Evolutionary conservation across 768 basidiomycete species (phyloP).

Genomic region (Phaeolepiota aurea): DNA sequence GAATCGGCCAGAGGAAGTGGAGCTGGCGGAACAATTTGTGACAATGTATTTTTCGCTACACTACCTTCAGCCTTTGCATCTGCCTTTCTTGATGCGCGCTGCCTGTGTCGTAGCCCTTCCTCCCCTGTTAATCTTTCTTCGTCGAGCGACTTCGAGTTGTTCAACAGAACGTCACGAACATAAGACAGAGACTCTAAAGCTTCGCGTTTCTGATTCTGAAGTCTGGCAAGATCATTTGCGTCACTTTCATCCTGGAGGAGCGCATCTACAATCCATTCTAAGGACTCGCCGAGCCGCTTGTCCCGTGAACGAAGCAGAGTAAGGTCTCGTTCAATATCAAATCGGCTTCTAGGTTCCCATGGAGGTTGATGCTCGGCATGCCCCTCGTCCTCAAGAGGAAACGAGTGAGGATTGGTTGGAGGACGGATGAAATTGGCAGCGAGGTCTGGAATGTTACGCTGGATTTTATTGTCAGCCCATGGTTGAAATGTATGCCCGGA

Average conservation of each 20-base stretch:
- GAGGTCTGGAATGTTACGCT: slow-evolving; percentile 88
- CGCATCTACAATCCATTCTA: slow-evolving; percentile 69
- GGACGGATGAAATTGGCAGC: slow-evolving; percentile 57
- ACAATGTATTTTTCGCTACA: slow-evolving; percentile 10
- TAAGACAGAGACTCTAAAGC: slow-evolving; percentile 73
- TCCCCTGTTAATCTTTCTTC: slow-evolving; percentile 60
- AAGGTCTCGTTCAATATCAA: slow-evolving; percentile 64
- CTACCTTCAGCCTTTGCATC: slow-evolving; percentile 13
- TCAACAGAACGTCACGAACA: slow-evolving; percentile 65
- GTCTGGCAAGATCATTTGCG: slow-evolving; percentile 27
- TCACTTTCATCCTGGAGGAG: slow-evolving; percentile 49
- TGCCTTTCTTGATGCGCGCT: slow-evolving; percentile 12
- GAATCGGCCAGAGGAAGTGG: slow-evolving; percentile 32
- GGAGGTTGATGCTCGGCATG: slow-evolving; percentile 48
- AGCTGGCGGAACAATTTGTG: slow-evolving; percentile 21
- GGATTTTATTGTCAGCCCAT: slow-evolving; percentile 9
- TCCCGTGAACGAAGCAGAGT: slow-evolving; percentile 46
- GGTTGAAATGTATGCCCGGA: background rate
- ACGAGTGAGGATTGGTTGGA: slow-evolving; percentile 39
- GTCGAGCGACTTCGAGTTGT: slow-evolving; percentile 46
- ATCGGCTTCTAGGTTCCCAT: slow-evolving; percentile 63
- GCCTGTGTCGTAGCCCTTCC: slow-evolving; percentile 32
- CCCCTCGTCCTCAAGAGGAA: slow-evolving; percentile 58
- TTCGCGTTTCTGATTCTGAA: slow-evolving; percentile 42
- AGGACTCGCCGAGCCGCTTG: slow-evolving; percentile 56